phyloP scores from a whole-genome alignment of 2,329 filamentous ascomycete species.

The Fusarium multiceps region DNA sequence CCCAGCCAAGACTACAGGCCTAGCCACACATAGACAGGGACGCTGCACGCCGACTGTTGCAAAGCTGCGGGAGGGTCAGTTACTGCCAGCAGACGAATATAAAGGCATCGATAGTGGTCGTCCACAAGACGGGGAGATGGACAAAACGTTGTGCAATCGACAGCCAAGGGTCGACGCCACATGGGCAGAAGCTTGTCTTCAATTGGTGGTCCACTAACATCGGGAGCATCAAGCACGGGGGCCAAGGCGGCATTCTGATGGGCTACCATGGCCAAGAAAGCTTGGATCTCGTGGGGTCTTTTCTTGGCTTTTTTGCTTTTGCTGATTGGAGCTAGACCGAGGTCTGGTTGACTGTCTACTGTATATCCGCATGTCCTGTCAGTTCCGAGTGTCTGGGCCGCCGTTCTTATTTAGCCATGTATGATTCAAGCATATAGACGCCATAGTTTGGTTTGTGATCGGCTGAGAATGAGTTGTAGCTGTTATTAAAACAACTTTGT shows the following conservation, averaged over 20 bases:
- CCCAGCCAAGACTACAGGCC: slow-evolving; percentile 24
- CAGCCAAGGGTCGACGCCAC: slow-evolving; percentile 45
- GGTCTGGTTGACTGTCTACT: slow-evolving; percentile 12
- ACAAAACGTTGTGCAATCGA: slow-evolving; percentile 28
- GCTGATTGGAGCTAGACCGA: slow-evolving; percentile 8
- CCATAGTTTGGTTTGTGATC: slow-evolving; percentile 8
- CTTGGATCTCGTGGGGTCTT: slow-evolving; percentile 30
- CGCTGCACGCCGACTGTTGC: slow-evolving; percentile 30
- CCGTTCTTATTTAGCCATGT: slow-evolving; percentile 6
- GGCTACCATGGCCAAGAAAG: slow-evolving; percentile 38
- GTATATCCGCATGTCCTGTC: neutral
- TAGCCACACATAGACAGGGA: slow-evolving; percentile 37
- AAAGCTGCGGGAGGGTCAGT: slow-evolving; percentile 25
- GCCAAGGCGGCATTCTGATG: slow-evolving; percentile 46
- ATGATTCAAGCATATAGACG: slow-evolving; percentile 4
- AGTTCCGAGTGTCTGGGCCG: slow-evolving; percentile 30
- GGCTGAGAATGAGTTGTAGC: neutral
- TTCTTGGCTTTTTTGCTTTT: slow-evolving; percentile 1
- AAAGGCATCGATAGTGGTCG: slow-evolving; percentile 17
- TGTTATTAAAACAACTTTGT: slow-evolving; percentile 1
- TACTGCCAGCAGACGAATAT: slow-evolving; percentile 9
- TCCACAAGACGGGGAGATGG: slow-evolving; percentile 12
- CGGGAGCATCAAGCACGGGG: slow-evolving; percentile 49
- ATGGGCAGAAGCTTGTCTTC: slow-evolving; percentile 45
- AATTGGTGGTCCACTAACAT: slow-evolving; percentile 49